Conservation (phyloP, 2,329 filamentous ascomycete species). For the Pochonia chlamydosporia region DNA sequence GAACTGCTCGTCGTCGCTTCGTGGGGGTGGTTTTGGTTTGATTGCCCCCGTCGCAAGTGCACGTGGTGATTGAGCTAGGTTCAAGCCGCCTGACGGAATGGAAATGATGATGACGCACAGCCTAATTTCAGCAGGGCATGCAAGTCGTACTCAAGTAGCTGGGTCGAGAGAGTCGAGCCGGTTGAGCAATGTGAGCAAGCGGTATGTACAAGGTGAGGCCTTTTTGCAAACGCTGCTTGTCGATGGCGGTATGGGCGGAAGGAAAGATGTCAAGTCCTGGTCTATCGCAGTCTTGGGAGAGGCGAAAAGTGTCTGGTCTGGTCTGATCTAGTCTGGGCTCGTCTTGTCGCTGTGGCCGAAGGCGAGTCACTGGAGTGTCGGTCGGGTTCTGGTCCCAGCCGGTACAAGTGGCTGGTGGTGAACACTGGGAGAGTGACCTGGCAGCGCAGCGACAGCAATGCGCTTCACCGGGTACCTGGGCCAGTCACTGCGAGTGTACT, state of each 20-base stretch:
- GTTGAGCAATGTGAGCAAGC: neutral
- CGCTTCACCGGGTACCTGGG: no score
- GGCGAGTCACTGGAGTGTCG: no score
- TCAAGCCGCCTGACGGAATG: neutral
- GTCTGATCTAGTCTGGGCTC: no score
- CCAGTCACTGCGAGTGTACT: no score
- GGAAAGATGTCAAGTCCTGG: neutral
- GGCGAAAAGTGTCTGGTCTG: neutral
- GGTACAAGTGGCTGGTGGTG: no score
- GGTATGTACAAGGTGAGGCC: neutral
- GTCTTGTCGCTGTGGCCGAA: no score
- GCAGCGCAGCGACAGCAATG: no score
- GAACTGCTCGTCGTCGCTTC: neutral
- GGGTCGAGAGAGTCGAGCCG: neutral
- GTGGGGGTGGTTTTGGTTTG: neutral
- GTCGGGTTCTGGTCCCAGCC: no score
- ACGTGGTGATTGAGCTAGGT: neutral
- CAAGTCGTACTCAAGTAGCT: neutral
- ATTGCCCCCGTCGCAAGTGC: slow-evolving; percentile 5
- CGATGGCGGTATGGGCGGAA: neutral
- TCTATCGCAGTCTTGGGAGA: neutral
- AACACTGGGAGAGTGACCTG: no score
- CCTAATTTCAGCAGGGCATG: neutral
- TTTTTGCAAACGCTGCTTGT: neutral
- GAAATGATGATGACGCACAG: neutral